Percentiles rank a stretch among this genome's conserved stretches.
Evolutionary conservation across 257 asterid genomes (phyloP).

Genomic region (Ajuga chamaepitys): DNA sequence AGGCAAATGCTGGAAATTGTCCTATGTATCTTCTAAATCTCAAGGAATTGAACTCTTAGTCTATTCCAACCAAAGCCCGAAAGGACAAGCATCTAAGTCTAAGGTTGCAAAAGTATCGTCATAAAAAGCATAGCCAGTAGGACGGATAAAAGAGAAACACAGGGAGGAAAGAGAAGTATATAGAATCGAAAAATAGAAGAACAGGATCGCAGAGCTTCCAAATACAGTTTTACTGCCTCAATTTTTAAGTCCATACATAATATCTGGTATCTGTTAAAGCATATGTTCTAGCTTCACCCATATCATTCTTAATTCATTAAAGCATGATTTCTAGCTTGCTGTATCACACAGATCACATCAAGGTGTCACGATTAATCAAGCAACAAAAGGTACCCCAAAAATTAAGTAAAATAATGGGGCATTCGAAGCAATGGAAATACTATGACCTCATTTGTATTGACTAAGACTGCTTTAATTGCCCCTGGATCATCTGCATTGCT

Average conservation of each 20-base stretch:
- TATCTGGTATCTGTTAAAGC: neutral
- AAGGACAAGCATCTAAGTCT: neutral
- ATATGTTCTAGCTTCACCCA: neutral
- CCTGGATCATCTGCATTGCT: conserved; percentile 59
- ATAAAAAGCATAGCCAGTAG: neutral
- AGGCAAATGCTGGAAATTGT: neutral
- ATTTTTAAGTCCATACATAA: neutral
- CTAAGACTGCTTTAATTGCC: conserved; percentile 62
- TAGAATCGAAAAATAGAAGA: neutral
- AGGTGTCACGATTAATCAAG: conserved; percentile 6
- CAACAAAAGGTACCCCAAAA: neutral
- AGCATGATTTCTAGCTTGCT: neutral
- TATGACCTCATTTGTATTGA: conserved; percentile 79
- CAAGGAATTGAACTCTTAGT: conserved; percentile 5
- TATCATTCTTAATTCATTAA: neutral
- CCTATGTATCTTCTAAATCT: neutral
- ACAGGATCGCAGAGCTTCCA: neutral
- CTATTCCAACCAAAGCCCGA: neutral
- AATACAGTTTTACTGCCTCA: neutral
- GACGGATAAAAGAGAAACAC: neutral
- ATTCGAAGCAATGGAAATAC: neutral
- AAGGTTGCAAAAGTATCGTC: neutral
- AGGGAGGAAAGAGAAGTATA: neutral
- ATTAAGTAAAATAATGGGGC: neutral
- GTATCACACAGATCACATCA: conserved; percentile 6